A percentile compares a stretch with the other conserved stretches of the same genome.
These are phyloP conservation scores for Rosa hybrid DNA, from an alignment of 331 rosid genomes.

Conservation along the genomic window DNA sequence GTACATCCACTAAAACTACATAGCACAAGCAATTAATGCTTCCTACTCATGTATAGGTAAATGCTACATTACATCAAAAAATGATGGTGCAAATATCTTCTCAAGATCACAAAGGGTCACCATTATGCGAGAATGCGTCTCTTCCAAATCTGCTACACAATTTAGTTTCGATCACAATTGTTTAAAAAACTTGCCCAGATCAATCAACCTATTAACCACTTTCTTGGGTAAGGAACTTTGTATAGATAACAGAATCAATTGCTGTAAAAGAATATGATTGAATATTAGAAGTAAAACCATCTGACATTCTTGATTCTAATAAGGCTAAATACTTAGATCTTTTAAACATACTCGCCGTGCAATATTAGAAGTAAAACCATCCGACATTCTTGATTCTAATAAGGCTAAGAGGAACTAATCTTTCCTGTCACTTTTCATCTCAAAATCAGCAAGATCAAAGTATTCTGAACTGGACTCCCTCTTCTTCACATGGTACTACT, in stretches of 20 bases:
- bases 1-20: conserved; percentile 3
- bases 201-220: neutral
- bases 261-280: neutral
- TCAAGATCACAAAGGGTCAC: neutral
- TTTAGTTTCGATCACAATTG: neutral
- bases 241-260: neutral
- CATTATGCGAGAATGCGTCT: neutral
- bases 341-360: neutral
- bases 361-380: neutral
- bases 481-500: neutral
- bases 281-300: too few species aligned
- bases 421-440: neutral
- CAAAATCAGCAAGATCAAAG: neutral
- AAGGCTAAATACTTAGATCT: too few species aligned
- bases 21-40: neutral
- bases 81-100: neutral
- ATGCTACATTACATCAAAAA: too few species aligned
- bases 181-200: neutral
- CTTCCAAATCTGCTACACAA: neutral
- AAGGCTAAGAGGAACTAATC: too few species aligned
- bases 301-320: too few species aligned
- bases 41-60: neutral
- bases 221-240: neutral
- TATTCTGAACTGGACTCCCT: neutral
- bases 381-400: neutral